phyloP scores from a whole-genome alignment of 129 eudicot genomes.

The Ambrosia trifida region DNA sequence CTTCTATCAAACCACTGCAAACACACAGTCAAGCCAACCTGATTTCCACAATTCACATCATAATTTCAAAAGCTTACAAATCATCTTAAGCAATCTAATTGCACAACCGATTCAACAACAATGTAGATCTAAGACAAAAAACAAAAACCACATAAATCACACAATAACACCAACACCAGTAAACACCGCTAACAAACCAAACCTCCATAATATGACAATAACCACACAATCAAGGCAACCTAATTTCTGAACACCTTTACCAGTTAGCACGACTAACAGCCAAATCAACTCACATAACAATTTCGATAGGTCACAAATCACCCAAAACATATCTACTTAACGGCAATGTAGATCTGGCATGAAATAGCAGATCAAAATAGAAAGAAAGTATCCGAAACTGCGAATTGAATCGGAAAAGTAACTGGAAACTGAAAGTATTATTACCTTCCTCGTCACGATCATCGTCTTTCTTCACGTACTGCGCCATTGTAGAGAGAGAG shows the following conservation, averaged over 20 bases:
- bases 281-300: constrained; percentile 12
- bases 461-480: constrained; percentile 78
- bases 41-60: constrained; percentile 1
- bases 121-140: constrained; percentile 23
- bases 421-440: neutral
- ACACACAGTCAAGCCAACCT: constrained; percentile 20
- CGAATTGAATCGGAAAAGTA: neutral
- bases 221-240: constrained; percentile 16
- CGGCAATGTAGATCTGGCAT: constrained; percentile 27
- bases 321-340: neutral
- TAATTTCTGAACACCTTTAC: constrained; percentile 18
- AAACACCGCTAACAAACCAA: constrained; percentile 8
- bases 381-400: neutral
- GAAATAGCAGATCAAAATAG: neutral
- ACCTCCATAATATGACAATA: neutral
- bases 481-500: constrained; percentile 50
- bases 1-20: constrained; percentile 16
- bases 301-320: constrained; percentile 5
- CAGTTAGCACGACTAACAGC: constrained; percentile 15
- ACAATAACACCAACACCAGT: neutral
- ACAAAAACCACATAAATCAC: neutral
- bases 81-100: constrained; percentile 12
- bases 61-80: constrained; percentile 19
- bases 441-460: constrained; percentile 93
- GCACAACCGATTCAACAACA: neutral